Base-by-base conservation (phyloP, 2,329 filamentous ascomycete species). In the Didymella pomorum region DNA sequence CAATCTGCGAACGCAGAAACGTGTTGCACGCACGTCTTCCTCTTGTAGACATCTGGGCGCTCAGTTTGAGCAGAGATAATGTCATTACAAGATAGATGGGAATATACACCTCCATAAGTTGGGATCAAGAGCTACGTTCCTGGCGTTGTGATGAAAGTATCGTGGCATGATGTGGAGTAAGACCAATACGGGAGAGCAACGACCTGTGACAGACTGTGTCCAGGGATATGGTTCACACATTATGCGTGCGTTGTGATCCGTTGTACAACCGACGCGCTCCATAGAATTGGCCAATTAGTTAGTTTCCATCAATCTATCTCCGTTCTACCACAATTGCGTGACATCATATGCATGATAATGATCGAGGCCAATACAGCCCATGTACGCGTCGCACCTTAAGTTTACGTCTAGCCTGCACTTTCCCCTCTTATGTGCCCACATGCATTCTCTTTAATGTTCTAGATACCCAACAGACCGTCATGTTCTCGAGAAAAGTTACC, bases 291-390 rank as follows among this genome's bases (percentile, higher is more conserved):
- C 31, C 35, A 35, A 28, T n/a, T n/a, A n/a, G n/a, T n/a, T n/a
- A n/a, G n/a, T n/a, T n/a, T n/a, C n/a, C n/a, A n/a, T n/a, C n/a
- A n/a, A n/a, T n/a, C n/a, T n/a, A n/a, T n/a, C n/a, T n/a, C n/a
- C n/a, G n/a, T n/a, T n/a, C n/a, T n/a, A n/a, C n/a, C n/a, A n/a
- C n/a, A n/a, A n/a, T 46, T 18, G 20, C 14, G 50, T 58, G 56
- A 58, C 51, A 52, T 58, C 56, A 58, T 58, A 16, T 14, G 26
- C 41, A 46, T 50, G 46, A 45, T 48, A 37, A 42, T 39, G 35
- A 49, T 37, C 14, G 37, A 45, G 23, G 12, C 33, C 23, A 26
- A 28, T 56, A 18, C 44, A 53, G 25, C 25, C 42, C 39, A 39
- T 37, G 35, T 33, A 2, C 21, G 29, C 20, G 5, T 48, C 23